Evolutionary conservation across 2,329 filamentous ascomycete species (phyloP), one percentile per base, ranked within the genome.

Genomic region (Magnaporthales sp.): DNA sequence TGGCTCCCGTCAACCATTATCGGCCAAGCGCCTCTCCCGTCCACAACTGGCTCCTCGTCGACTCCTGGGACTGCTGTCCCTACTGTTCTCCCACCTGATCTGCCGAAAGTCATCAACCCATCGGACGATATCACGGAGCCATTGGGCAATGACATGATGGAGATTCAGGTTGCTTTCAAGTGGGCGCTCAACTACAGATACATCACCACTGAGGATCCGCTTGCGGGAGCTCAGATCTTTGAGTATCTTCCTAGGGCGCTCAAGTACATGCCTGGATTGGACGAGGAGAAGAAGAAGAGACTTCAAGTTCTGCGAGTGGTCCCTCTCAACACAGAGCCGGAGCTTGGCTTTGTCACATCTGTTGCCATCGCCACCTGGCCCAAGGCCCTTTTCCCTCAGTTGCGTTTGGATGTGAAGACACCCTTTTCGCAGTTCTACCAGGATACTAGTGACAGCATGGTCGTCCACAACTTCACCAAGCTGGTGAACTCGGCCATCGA

Each of bases 401-500:
- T 98, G 29, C 80, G 85, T 67, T 79, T 89, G 69, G 87, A 93
- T 73, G 81, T 97, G 68, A 85, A 86, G 73, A 88, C 88, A 64
- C 88, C 91, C 15, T 86, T 86, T 69, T 90, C 91, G n/a, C 75
- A 78, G 26, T 80, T 97, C 27, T 97, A 96, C 83, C 83, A 89
- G 74, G 88, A 92, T 75, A 78, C 83, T 0, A 80, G 89, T 69
- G 71, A 79, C 3, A 19, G 38, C 19, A 27, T 29, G 24, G 86
- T 92, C n/a, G 84, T 92, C 56, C 83, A 83, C 70, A 88, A 89
- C 62, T 79, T 98, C 70, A 92, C 96, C 70, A 80, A 80, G 67
- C 87, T 95, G 79, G 91, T 98, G 77, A 94, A 98, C 78, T 87
- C 90, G 2, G 87, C 90, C 3, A 93, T 97, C 74, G 88, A 90